These are phyloP conservation scores for Cryptococcus hybrid DNA, from an alignment of 1,284 basidiomycete species.

Conservation along the genomic window DNA sequence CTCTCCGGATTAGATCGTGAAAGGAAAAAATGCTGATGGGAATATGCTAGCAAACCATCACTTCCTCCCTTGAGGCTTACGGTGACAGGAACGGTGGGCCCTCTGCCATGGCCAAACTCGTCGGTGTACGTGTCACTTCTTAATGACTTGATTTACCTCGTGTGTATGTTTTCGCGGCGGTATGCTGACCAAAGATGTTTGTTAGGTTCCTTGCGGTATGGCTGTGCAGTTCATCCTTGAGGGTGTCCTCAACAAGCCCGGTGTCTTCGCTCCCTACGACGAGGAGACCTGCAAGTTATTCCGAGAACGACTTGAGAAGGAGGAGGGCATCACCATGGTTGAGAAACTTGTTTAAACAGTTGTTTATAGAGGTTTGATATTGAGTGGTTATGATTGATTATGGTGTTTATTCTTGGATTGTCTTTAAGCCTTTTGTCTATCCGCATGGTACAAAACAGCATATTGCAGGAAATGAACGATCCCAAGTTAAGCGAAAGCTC, in stretches of 20 bases:
- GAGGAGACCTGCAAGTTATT: constrained; percentile 78
- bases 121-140: constrained; percentile 55
- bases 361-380: too few species aligned
- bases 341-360: constrained; percentile 59
- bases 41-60: constrained; percentile 69
- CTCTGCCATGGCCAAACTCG: constrained; percentile 90
- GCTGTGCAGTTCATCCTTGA: constrained; percentile 75
- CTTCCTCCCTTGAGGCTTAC: constrained; percentile 89
- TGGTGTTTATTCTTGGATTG: too few species aligned
- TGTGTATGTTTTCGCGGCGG: too few species aligned
- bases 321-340: constrained; percentile 76
- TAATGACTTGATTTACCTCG: background rate
- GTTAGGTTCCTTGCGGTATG: constrained; percentile 81
- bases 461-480: too few species aligned
- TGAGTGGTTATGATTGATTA: too few species aligned
- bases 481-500: too few species aligned
- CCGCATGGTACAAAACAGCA: too few species aligned
- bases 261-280: constrained; percentile 85
- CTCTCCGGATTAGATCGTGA: background rate
- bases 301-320: constrained; percentile 66
- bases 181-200: background rate
- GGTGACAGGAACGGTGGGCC: constrained; percentile 74
- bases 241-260: constrained; percentile 69
- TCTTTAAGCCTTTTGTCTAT: too few species aligned
- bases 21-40: background rate